Percentiles rank a stretch among this genome's conserved stretches.
Conservation (phyloP, 2,329 filamentous ascomycete species). For the Chalara sp. region DNA sequence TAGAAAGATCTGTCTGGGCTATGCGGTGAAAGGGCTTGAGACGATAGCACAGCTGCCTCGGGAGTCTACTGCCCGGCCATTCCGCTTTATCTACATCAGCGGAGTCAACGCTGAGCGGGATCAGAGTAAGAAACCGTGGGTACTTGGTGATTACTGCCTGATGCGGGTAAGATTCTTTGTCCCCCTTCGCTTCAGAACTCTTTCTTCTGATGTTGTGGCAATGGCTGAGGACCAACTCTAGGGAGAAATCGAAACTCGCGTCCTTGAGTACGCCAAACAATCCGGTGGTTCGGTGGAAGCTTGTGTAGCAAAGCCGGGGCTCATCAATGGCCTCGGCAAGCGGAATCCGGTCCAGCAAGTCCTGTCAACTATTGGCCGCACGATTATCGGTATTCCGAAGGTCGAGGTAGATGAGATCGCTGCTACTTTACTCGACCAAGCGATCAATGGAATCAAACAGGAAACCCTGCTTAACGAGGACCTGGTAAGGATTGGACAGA, state of each 20-base stretch:
- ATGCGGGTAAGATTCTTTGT: slow-evolving; percentile 35
- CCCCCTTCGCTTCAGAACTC: not conserved
- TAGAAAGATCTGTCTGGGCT: slow-evolving; percentile 34
- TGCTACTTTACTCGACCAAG: slow-evolving; percentile 38
- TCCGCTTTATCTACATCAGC: slow-evolving; percentile 44
- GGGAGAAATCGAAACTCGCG: slow-evolving; percentile 39
- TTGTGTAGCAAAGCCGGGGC: slow-evolving; percentile 35
- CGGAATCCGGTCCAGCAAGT: slow-evolving; percentile 10
- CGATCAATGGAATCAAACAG: slow-evolving; percentile 38
- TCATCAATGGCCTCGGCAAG: slow-evolving; percentile 30
- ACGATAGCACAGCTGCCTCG: slow-evolving; percentile 21
- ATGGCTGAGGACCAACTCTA: slow-evolving; percentile 17
- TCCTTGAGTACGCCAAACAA: slow-evolving; percentile 35
- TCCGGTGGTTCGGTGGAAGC: slow-evolving; percentile 32
- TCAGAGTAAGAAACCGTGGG: slow-evolving; percentile 33
- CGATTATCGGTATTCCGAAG: slow-evolving; percentile 26
- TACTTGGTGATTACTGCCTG: slow-evolving; percentile 34
- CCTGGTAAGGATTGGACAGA: slow-evolving; percentile 30
- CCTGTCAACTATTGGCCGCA: slow-evolving; percentile 14
- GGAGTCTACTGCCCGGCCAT: slow-evolving; percentile 24
- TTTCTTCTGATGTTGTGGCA: not conserved
- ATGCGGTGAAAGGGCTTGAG: slow-evolving; percentile 29
- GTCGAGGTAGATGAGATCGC: slow-evolving; percentile 33
- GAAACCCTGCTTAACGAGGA: slow-evolving; percentile 38
- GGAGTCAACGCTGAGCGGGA: slow-evolving; percentile 38